These are phyloP conservation scores for Solanum aculeatissimum DNA, from an alignment of 305 asterid genomes.

Conservation along the genomic window DNA sequence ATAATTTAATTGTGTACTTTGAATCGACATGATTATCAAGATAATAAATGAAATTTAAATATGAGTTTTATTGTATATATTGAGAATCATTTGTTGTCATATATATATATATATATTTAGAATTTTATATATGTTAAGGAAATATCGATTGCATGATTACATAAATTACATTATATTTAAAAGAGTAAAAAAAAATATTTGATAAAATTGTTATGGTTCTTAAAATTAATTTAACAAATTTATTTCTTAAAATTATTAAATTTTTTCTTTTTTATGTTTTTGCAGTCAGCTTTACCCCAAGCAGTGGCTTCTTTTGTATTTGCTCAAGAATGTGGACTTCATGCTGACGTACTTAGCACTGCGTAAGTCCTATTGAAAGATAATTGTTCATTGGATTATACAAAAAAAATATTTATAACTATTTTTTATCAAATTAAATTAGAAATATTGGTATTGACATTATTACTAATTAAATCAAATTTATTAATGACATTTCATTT, in stretches of 20 bases:
- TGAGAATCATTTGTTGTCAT: too few relatives aligned
- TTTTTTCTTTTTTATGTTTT: not conserved
- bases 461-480: not conserved
- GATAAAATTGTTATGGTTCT: not conserved
- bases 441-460: too few relatives aligned
- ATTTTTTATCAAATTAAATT: not conserved
- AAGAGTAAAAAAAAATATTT: not conserved
- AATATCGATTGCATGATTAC: too few relatives aligned
- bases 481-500: not conserved
- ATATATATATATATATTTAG: too few relatives aligned
- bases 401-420: not conserved
- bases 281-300: constrained; percentile 53
- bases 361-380: constrained; percentile 25
- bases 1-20: too few relatives aligned
- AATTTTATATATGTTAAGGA: too few relatives aligned
- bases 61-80: too few relatives aligned
- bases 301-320: constrained; percentile 37
- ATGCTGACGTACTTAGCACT: constrained; percentile 44
- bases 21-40: too few relatives aligned
- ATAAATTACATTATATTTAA: not conserved
- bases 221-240: not conserved
- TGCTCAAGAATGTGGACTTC: constrained; percentile 51
- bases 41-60: too few relatives aligned
- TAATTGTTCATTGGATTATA: not conserved
- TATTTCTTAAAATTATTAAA: not conserved